phyloP scores from a whole-genome alignment of 371 early-diverging fungal species.

The Actinomortierella wolfii region DNA sequence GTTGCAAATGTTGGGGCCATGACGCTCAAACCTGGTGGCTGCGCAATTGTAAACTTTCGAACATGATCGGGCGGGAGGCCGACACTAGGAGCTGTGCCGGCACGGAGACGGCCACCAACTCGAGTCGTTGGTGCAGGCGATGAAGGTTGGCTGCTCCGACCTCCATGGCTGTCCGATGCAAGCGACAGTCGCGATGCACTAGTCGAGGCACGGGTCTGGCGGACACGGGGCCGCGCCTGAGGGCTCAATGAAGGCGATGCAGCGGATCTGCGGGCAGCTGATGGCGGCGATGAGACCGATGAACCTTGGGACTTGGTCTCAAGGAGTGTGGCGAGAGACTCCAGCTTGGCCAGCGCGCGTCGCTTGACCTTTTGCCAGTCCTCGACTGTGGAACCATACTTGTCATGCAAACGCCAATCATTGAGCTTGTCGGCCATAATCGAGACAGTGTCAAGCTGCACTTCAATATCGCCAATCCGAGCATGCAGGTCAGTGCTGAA shows the following conservation, averaged over 20 bases:
- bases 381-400: slow-evolving; percentile 47
- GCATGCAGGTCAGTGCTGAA: slow-evolving; percentile 57
- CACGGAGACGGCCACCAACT: slow-evolving; percentile 13
- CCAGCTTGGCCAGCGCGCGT: slow-evolving; percentile 52
- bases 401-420: slow-evolving; percentile 56
- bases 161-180: neutral
- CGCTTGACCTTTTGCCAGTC: slow-evolving; percentile 57
- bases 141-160: neutral
- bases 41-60: slow-evolving; percentile 6
- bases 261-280: neutral
- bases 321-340: slow-evolving; percentile 43
- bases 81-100: slow-evolving; percentile 21
- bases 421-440: slow-evolving; percentile 47
- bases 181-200: slow-evolving; percentile 29
- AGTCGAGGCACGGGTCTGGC: slow-evolving; percentile 22
- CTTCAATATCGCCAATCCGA: slow-evolving; percentile 46
- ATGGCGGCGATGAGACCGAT: too few relatives aligned
- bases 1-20: slow-evolving; percentile 35
- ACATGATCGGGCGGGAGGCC: slow-evolving; percentile 4
- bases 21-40: slow-evolving; percentile 19
- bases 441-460: slow-evolving; percentile 15
- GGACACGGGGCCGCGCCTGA: slow-evolving; percentile 13
- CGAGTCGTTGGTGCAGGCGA: neutral
- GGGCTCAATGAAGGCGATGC: neutral
- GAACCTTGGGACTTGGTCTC: too few relatives aligned